A percentile compares a stretch with the other conserved stretches of the same genome.
Evolutionary conservation across 352 stramenopile species (phyloP).

Genomic region (Globisporangium spinosum): DNA sequence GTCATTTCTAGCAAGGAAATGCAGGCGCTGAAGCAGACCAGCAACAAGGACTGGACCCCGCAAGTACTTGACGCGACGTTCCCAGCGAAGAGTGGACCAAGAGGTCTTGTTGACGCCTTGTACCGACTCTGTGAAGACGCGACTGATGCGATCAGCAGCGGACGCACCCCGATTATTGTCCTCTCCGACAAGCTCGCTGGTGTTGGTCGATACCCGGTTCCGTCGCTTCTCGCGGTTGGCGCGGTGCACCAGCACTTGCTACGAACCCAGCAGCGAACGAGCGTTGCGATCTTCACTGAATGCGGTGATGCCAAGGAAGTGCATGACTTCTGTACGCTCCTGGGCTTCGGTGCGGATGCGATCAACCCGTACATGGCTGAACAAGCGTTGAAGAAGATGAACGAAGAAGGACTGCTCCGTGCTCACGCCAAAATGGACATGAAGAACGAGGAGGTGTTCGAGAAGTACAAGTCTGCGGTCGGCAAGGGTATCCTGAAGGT

Average conservation of each 20-base stretch:
- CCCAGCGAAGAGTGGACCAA: constrained; percentile 45
- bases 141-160: constrained; percentile 87
- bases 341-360: constrained; percentile 94
- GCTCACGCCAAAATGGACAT: constrained; percentile 54
- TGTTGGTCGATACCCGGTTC: constrained; percentile 87
- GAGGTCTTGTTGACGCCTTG: constrained; percentile 81
- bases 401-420: constrained; percentile 86
- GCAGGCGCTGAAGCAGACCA: constrained; percentile 86
- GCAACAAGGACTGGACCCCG: constrained; percentile 50
- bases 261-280: constrained; percentile 87
- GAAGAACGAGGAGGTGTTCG: constrained; percentile 54
- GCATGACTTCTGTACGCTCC: constrained; percentile 93
- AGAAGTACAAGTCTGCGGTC: constrained; percentile 62
- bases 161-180: constrained; percentile 76
- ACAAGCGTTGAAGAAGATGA: constrained; percentile 94
- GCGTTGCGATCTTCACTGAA: constrained; percentile 92
- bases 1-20: constrained; percentile 93
- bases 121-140: constrained; percentile 93
- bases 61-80: constrained; percentile 68
- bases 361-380: constrained; percentile 96
- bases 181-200: constrained; percentile 92
- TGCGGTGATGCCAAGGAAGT: constrained; percentile 94
- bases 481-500: constrained; percentile 74
- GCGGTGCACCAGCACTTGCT: constrained; percentile 96
- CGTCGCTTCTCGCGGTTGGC: constrained; percentile 92